Base-by-base conservation (phyloP, 352 stramenopile species). In the Pythium brassicae region DNA sequence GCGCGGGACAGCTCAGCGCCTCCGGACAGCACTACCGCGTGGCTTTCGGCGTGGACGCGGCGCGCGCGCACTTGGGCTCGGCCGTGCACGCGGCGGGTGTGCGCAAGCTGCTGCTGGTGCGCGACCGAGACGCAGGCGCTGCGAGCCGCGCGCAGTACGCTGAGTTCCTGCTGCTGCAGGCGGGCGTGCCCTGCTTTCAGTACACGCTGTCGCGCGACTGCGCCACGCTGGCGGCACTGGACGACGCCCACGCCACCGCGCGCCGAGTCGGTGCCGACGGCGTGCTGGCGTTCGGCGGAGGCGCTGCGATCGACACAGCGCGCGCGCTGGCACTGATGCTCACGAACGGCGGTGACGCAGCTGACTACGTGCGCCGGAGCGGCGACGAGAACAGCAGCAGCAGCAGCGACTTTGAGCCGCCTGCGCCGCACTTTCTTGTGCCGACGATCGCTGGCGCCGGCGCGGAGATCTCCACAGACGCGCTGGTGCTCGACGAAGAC, bases 161-260 rank as follows among this genome's bases (percentile, higher is more conserved):
- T n/a, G 76, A 91, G 68, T 91, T 81, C 39, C 47, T 91, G 40
- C 58, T 91, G 20, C 74, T 89, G 65, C 78, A 89, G 43, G 70
- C 72, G 29, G 79, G 78, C 3, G 67, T 91, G 8, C 76, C 81
- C 12, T 86, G 74, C 52, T 91, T 91, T 55, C 78, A 89, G 63
- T 84, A 86, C 66, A 91, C 81, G 19, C 54, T 91, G 47, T 67
- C 75, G 61, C 68, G 72, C 17, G 81, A 91, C 50, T 91, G 81
- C 55, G 70, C 81, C 12, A 89, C 81, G 12, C 42, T 86, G 22
- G 57, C 75, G 23, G 68, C 67, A 10, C 71, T 91, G 47, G 74
- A 89, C 55, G 68, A 78, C 23, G 81, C 70, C 0, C 62, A 68
- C 27, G 71, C 76, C 8, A 83, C 73, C 12, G 81, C 81, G 0